Evolutionary conservation across 2,329 filamentous ascomycete species (phyloP).

Genomic region (Fusarium veterinarium): DNA sequence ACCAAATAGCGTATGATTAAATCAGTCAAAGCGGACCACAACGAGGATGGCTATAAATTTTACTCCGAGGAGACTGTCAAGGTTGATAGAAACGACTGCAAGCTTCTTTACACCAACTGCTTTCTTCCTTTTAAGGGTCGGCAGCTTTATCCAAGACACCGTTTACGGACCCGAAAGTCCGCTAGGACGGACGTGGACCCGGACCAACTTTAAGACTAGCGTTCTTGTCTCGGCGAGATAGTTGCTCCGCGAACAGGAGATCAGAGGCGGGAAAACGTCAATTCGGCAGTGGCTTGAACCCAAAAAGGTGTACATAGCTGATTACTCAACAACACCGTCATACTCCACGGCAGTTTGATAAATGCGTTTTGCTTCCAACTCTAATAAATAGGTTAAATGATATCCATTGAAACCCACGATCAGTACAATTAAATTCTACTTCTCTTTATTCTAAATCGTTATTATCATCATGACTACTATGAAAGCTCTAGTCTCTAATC

Average conservation of each 20-base stretch:
- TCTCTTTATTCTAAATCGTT: accelerated
- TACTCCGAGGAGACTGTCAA: too few relatives aligned
- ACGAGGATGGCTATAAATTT: too few relatives aligned
- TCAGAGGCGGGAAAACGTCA: not conserved
- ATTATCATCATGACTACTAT: not conserved
- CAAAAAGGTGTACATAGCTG: accelerated
- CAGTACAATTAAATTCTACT: accelerated
- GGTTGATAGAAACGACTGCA: accelerated
- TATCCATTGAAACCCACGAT: not conserved
- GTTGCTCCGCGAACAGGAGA: not conserved
- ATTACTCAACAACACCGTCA: not conserved
- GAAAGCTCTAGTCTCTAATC: not conserved
- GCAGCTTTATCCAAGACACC: not conserved
- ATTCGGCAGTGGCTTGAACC: not conserved
- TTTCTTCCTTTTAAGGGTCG: accelerated
- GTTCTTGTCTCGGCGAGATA: not conserved
- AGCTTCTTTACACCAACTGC: accelerated
- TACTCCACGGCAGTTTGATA: not conserved
- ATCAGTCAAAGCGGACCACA: too few relatives aligned
- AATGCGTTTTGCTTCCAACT: accelerated
- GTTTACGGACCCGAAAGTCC: not conserved
- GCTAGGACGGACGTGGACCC: not conserved
- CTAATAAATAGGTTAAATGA: not conserved
- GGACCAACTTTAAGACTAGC: not conserved
- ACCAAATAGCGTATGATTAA: too few relatives aligned